Base-by-base conservation (phyloP, 2,329 filamentous ascomycete genomes). In the Aspergillus thermomutatus region DNA sequence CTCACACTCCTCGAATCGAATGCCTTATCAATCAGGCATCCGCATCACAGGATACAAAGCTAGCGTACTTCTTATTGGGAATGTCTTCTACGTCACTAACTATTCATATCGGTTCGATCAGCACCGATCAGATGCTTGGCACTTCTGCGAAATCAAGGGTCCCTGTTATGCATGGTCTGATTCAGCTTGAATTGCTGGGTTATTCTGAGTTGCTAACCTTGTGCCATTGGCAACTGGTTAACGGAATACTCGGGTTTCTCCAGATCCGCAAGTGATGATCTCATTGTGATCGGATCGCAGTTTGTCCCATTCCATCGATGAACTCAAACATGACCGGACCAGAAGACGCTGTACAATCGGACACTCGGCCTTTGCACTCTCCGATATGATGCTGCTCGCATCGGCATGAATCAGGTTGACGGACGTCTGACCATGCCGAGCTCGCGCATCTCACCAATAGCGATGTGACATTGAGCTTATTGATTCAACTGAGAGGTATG, bases 241-340 rank as follows among this genome's bases (percentile, higher is more conserved):
- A 6, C 43, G 23, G 19, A 5, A 14, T 46, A 2, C 23, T 23
- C 43, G 43, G 11, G 11, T 17, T 3, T 7, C 7, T 23, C 43
- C 43, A 46, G 43, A 23, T n/a, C 9, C 43, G 19, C 21, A 7
- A 31, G 50, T 47, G 49, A 50, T 58, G 56, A 58, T 53, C 46
- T 58, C 52, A 58, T 55, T 7, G 47, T 58, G 56, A 58, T 31
- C 49, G 14, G 56, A 58, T 31, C 49, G 14, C 48, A 54, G 21
- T 28, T 19, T 26, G 45, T 27, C 14, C 17, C 14, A 25, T 41
- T 10, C 34, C 31, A 25, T 46, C 43, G 23, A 46, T 26, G 21
- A 17, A 46, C 41, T 7, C 9, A 21, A n/a, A 45, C n/a, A 21
- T 45, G 41, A 23, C 41, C 7, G 31, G 31, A 7, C 31, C 6